phyloP scores from a whole-genome alignment of 2,329 filamentous ascomycete genomes.

The Diaporthe citri region DNA sequence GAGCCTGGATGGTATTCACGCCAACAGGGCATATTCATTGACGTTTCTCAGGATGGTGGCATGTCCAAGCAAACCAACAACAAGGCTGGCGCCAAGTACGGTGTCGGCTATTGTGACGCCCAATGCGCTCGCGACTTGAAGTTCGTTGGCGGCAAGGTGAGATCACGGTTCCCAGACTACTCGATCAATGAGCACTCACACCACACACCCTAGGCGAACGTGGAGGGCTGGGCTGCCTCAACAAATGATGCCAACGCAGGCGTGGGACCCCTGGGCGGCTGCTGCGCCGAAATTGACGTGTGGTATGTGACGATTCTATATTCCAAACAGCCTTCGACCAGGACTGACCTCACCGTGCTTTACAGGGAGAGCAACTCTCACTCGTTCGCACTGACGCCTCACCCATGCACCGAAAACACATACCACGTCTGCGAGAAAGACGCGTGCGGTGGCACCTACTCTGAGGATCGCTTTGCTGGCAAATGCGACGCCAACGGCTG shows the following conservation, averaged over 20 bases:
- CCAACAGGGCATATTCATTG: background rate
- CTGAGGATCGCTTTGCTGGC: conserved; percentile 65
- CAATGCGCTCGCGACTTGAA: conserved; percentile 62
- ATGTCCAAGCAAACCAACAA: conserved; percentile 59
- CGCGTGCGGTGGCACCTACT: conserved; percentile 62
- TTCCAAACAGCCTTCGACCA: background rate
- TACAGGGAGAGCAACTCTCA: conserved; percentile 41
- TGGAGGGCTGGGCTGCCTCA: conserved; percentile 59
- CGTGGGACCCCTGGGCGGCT: conserved; percentile 58
- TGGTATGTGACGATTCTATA: conserved; percentile 53
- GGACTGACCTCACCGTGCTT: background rate
- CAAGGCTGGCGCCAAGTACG: conserved; percentile 63
- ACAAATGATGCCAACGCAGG: conserved; percentile 62
- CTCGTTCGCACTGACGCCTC: conserved; percentile 60
- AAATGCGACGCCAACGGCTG: conserved; percentile 75
- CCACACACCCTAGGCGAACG: conserved; percentile 52
- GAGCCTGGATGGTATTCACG: conserved; percentile 45
- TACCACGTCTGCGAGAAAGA: conserved; percentile 62
- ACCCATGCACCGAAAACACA: conserved; percentile 66
- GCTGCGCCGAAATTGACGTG: conserved; percentile 66
- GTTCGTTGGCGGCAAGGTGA: conserved; percentile 59
- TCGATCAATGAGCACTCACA: conserved; percentile 40
- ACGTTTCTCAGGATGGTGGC: conserved; percentile 53
- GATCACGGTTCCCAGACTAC: background rate
- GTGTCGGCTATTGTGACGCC: conserved; percentile 67